phyloP scores from a whole-genome alignment of 768 basidiomycete species.

The Phallus indusiatus region DNA sequence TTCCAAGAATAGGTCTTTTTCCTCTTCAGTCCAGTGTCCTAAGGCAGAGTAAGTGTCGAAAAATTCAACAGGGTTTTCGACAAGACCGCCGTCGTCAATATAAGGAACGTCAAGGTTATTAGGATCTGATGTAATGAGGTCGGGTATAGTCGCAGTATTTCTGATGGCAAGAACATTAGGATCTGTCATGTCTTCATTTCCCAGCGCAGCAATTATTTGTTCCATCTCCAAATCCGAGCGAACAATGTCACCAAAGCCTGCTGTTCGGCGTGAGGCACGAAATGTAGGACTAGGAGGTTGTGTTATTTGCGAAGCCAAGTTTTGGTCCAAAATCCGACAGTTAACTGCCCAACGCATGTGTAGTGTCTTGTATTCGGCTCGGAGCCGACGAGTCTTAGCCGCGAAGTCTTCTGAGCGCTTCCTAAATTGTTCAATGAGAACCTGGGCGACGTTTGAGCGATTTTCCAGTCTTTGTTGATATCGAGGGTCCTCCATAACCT shows the following conservation, averaged over 20 bases:
- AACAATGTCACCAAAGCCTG: slow-evolving; percentile 69
- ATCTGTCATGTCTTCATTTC: slow-evolving; percentile 88
- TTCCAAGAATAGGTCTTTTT: slow-evolving; percentile 68
- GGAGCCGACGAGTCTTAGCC: slow-evolving; percentile 48
- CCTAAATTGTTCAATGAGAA: slow-evolving; percentile 45
- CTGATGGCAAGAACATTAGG: slow-evolving; percentile 77
- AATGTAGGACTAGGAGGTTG: slow-evolving; percentile 29
- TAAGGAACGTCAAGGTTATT: slow-evolving; percentile 54
- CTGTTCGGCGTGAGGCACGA: slow-evolving; percentile 64
- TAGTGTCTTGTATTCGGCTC: slow-evolving; percentile 54
- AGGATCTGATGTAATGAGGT: slow-evolving; percentile 71
- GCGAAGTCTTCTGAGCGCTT: slow-evolving; percentile 39
- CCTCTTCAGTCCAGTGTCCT: slow-evolving; percentile 81
- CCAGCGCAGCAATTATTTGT: slow-evolving; percentile 90
- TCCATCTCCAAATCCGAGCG: slow-evolving; percentile 96
- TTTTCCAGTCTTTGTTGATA: background rate
- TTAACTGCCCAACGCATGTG: slow-evolving; percentile 69
- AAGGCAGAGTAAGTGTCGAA: slow-evolving; percentile 66
- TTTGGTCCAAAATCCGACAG: slow-evolving; percentile 60
- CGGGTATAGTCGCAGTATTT: slow-evolving; percentile 82
- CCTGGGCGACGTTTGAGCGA: slow-evolving; percentile 27
- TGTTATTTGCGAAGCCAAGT: slow-evolving; percentile 16
- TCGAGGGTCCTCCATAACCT: slow-evolving; percentile 29
- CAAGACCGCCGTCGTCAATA: slow-evolving; percentile 79
- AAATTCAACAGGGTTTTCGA: slow-evolving; percentile 68